Percentiles rank a stretch among this genome's conserved stretches.
phyloP scores from a whole-genome alignment of 306 rosid species.

The Cucurbita moschata region DNA sequence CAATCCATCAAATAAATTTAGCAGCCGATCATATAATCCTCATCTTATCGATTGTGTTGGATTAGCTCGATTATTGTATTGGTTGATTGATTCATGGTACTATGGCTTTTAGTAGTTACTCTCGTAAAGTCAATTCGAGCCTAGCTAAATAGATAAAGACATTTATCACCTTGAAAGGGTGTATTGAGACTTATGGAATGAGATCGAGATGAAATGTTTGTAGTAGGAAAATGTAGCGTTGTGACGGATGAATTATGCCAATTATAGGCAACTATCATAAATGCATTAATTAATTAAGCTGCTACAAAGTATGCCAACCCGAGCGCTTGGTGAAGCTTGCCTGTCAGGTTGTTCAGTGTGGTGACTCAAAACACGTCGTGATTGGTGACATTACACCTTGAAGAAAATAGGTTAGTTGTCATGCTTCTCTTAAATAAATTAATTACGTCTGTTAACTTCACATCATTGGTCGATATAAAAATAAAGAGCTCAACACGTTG shows the following conservation, averaged over 20 bases:
- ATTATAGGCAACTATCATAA: not conserved
- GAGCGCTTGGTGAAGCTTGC: conserved; percentile 74
- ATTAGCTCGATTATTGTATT: not conserved
- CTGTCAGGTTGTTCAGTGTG: conserved; percentile 75
- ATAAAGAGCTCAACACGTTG: no score
- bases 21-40: no score
- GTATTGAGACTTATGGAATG: no score
- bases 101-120: not conserved
- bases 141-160: not conserved
- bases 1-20: not conserved
- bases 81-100: not conserved
- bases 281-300: not conserved
- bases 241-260: not conserved
- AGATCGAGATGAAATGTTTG: no score
- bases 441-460: no score
- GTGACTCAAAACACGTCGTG: conserved; percentile 74
- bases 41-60: no score
- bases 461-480: no score
- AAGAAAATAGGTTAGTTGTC: no score
- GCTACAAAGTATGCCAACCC: conserved; percentile 36
- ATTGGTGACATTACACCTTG: conserved; percentile 42
- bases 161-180: not conserved
- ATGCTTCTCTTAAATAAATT: no score
- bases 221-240: no score
- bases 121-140: not conserved